phyloP scores from a whole-genome alignment of 2,329 filamentous ascomycete species.

The Verticillium albo-atrum region DNA sequence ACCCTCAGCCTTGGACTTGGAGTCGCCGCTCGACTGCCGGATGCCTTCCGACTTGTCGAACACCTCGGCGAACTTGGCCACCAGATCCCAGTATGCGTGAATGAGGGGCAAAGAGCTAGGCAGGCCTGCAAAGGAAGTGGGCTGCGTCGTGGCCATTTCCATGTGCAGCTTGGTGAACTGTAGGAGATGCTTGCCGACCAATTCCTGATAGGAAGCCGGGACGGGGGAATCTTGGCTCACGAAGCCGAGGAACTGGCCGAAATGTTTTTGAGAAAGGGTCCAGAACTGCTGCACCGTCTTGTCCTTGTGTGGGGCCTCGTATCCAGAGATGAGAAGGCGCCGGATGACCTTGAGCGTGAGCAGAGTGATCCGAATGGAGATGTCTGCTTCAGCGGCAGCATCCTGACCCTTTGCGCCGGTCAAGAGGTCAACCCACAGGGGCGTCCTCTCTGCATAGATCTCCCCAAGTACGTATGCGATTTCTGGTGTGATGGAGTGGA shows the following conservation, averaged over 20 bases:
- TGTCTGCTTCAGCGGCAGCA: constrained; percentile 53
- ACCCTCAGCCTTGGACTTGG: constrained; percentile 50
- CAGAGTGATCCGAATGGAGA: constrained; percentile 72
- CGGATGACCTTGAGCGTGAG: constrained; percentile 75
- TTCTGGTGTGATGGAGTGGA: constrained; percentile 77
- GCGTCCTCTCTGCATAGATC: constrained; percentile 73
- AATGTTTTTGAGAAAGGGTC: constrained; percentile 71
- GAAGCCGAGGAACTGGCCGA: constrained; percentile 68
- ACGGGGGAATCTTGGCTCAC: constrained; percentile 52
- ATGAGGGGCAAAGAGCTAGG: constrained; percentile 75
- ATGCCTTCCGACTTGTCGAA: constrained; percentile 61
- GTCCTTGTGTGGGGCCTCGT: constrained; percentile 78
- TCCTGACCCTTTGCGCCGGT: constrained; percentile 43
- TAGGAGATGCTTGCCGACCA: constrained; percentile 80
- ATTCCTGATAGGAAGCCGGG: constrained; percentile 48
- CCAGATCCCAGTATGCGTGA: constrained; percentile 79
- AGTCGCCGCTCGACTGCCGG: constrained; percentile 35
- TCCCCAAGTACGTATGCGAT: constrained; percentile 74
- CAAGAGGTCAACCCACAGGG: constrained; percentile 62
- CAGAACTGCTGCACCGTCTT: constrained; percentile 75
- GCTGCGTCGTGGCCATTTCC: constrained; percentile 74
- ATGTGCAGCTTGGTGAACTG: constrained; percentile 91
- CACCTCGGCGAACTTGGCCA: constrained; percentile 70
- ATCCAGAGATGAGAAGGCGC: constrained; percentile 74
- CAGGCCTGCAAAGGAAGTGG: constrained; percentile 77